Evolutionary conservation across 2,329 filamentous ascomycete genomes (phyloP).

Genomic region (Mycosphaerella arachidis): DNA sequence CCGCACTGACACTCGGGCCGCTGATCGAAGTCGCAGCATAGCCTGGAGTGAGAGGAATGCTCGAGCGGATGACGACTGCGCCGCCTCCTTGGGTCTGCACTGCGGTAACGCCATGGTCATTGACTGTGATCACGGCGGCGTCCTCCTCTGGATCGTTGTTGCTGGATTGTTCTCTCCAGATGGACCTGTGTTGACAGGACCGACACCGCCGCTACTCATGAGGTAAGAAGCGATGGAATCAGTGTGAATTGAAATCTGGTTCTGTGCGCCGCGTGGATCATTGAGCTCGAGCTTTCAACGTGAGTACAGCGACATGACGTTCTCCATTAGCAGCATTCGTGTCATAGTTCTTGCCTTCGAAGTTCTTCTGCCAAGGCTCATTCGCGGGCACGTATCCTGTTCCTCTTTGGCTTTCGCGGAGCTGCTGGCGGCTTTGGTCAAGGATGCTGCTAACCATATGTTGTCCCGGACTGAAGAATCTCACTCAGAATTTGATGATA

Average conservation of each 20-base stretch:
- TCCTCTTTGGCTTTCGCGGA: not conserved
- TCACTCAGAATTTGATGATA: no score
- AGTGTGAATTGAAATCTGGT: not conserved
- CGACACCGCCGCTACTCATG: not conserved
- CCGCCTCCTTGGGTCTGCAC: constrained; percentile 14
- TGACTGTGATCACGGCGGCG: constrained; percentile 8
- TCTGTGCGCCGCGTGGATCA: not conserved
- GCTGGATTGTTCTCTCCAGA: not conserved
- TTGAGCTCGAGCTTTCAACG: constrained; percentile 10
- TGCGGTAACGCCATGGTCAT: constrained; percentile 7
- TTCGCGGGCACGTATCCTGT: constrained; percentile 11
- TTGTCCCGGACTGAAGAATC: no score
- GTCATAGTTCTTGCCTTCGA: constrained; percentile 14
- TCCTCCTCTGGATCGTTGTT: constrained; percentile 1
- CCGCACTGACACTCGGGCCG: constrained; percentile 17
- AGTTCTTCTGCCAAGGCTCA: constrained; percentile 13
- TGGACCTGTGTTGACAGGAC: not conserved
- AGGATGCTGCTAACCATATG: no score
- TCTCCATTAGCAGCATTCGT: constrained; percentile 13
- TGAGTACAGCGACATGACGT: constrained; percentile 17
- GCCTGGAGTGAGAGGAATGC: constrained; percentile 15
- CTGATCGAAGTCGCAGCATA: constrained; percentile 11
- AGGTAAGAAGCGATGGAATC: not conserved
- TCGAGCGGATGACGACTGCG: constrained; percentile 9
- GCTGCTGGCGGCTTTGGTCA: not conserved